These are phyloP conservation scores for Candida broadrunensis DNA, from an alignment of 805 yeast genomes.

Conservation along the genomic window DNA sequence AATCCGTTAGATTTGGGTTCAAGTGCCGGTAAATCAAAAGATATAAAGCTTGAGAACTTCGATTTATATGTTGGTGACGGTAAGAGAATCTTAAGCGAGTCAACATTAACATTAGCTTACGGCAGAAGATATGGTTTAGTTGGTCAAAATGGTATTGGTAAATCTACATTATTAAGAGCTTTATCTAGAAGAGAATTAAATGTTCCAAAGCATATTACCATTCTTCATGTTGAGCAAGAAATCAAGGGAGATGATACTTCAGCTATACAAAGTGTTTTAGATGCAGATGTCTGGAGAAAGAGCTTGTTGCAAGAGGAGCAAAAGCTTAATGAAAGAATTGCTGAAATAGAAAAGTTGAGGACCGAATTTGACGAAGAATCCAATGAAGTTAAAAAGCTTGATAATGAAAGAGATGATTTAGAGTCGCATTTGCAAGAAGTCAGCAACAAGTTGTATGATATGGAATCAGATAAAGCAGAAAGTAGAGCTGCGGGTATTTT, in stretches of 20 bases:
- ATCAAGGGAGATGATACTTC: conserved; percentile 87
- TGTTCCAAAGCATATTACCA: conserved; percentile 92
- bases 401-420: conserved; percentile 86
- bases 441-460: conserved; percentile 78
- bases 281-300: conserved; percentile 99
- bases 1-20: conserved; percentile 88
- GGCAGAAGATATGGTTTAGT: conserved; percentile 97
- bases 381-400: conserved; percentile 72
- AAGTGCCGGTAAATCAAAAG: conserved; percentile 93
- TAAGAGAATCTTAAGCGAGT: conserved; percentile 84
- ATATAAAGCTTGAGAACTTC: conserved; percentile 87
- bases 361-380: conserved; percentile 75
- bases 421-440: conserved; percentile 76
- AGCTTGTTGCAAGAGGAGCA: conserved; percentile 74
- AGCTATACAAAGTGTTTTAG: conserved; percentile 93
- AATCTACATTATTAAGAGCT: conserved; percentile 89
- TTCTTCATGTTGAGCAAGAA: conserved; percentile 97
- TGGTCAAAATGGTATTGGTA: conserved; percentile 99
- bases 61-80: conserved; percentile 97
- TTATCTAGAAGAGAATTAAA: conserved; percentile 89
- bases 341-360: conserved; percentile 69
- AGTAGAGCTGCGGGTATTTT: conserved; percentile 93
- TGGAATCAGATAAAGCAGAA: conserved; percentile 98
- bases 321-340: conserved; percentile 69
- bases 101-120: conserved; percentile 79